Evolutionary conservation across 495 filamentous ascomycete genomes (phyloP).

Genomic region (Umbilicaria muhlenbergii): DNA sequence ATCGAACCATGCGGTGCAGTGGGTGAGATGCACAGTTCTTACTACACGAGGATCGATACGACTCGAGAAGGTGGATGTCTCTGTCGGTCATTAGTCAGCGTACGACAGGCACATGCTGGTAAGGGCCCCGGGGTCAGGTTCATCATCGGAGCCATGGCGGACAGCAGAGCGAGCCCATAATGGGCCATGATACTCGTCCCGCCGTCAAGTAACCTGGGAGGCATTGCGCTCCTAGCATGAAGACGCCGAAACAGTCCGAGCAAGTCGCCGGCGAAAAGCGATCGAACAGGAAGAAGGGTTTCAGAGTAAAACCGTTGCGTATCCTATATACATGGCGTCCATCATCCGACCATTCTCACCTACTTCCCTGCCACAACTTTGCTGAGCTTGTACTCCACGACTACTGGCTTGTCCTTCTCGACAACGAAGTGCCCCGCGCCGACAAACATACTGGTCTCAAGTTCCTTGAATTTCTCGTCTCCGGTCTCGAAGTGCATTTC

Average conservation of each 20-base stretch:
- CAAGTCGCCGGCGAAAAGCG: not conserved
- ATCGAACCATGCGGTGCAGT: no score
- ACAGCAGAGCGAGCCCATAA: not conserved
- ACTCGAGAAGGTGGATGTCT: not conserved
- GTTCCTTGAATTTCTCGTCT: slow-evolving; percentile 28
- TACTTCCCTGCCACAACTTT: slow-evolving; percentile 21
- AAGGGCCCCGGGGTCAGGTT: no score
- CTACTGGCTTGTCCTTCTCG: slow-evolving; percentile 32
- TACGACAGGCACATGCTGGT: no score
- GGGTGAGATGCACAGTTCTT: no score
- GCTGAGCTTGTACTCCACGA: slow-evolving; percentile 45
- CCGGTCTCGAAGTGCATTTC: slow-evolving; percentile 40
- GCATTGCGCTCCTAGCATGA: not conserved
- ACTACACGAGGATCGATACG: no score
- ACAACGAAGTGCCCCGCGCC: slow-evolving; percentile 37
- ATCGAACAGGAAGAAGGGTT: not conserved
- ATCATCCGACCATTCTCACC: not conserved
- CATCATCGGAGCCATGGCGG: not conserved
- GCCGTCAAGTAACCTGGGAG: not conserved
- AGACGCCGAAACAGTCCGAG: not conserved
- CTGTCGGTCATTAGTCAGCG: not conserved
- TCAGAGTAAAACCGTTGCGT: not conserved
- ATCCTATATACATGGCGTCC: not conserved
- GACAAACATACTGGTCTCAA: slow-evolving; percentile 38
- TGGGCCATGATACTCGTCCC: not conserved